Evolutionary conservation across 2,329 filamentous ascomycete species (phyloP).

Genomic region (Macrophomina tecta): DNA sequence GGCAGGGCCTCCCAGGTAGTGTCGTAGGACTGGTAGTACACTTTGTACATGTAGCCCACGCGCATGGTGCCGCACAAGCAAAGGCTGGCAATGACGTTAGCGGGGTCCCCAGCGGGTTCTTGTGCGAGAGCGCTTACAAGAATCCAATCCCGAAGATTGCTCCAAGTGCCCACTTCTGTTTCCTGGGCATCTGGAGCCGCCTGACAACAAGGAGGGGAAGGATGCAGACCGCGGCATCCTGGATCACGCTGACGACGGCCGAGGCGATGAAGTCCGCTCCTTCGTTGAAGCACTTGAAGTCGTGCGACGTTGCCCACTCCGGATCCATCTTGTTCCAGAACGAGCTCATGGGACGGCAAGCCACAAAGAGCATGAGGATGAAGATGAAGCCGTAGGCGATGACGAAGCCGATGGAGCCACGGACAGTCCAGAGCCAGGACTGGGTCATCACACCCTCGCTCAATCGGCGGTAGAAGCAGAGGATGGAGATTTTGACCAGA

Average conservation of each 20-base stretch:
- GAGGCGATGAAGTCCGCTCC: slow-evolving; percentile 45
- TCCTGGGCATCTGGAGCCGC: slow-evolving; percentile 49
- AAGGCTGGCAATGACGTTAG: slow-evolving; percentile 32
- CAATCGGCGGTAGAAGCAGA: slow-evolving; percentile 52
- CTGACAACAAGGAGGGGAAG: slow-evolving; percentile 53
- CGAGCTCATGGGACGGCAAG: slow-evolving; percentile 47
- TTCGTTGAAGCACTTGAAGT: slow-evolving; percentile 44
- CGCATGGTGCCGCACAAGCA: slow-evolving; percentile 46
- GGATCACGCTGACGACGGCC: slow-evolving; percentile 46
- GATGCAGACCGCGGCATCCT: slow-evolving; percentile 49
- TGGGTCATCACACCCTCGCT: slow-evolving; percentile 43
- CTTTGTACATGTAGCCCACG: slow-evolving; percentile 43
- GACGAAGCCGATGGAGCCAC: slow-evolving; percentile 47
- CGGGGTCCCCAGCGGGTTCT: too few relatives aligned
- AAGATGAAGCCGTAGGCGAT: slow-evolving; percentile 47
- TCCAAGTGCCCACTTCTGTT: slow-evolving; percentile 53
- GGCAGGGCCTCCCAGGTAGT: slow-evolving; percentile 48
- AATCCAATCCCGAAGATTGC: slow-evolving; percentile 53
- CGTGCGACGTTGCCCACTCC: neutral
- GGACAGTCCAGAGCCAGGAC: slow-evolving; percentile 48
- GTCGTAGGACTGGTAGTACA: slow-evolving; percentile 46
- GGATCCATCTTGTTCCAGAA: slow-evolving; percentile 49
- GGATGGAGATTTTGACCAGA: slow-evolving; percentile 42
- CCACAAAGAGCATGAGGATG: slow-evolving; percentile 43
- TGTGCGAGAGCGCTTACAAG: slow-evolving; percentile 39